These are phyloP conservation scores for Hymenoscyphus fraxineus DNA, from an alignment of 2,329 filamentous ascomycete genomes.

Conservation along the genomic window DNA sequence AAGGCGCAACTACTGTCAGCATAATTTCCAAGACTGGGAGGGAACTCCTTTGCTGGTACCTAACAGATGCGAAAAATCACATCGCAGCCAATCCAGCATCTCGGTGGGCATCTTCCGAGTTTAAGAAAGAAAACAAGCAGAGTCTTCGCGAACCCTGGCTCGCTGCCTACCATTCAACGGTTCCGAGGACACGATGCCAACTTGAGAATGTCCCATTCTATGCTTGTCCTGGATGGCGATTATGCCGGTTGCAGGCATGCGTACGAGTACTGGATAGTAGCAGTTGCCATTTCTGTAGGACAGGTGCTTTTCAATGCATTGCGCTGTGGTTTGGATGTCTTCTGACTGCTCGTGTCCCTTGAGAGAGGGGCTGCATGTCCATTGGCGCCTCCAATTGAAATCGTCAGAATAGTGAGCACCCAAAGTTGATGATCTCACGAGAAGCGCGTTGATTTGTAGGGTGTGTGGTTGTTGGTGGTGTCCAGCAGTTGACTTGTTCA, in stretches of 20 bases:
- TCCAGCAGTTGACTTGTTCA: neutral
- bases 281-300: neutral
- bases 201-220: neutral
- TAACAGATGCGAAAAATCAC: neutral
- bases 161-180: neutral
- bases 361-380: neutral
- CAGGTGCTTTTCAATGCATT: neutral
- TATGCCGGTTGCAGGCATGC: neutral
- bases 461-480: neutral
- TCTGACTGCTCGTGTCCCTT: neutral
- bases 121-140: neutral
- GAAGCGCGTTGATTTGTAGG: neutral
- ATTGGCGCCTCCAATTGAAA: neutral
- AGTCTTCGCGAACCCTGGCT: neutral
- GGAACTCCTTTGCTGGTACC: constrained; percentile 7
- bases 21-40: constrained; percentile 2
- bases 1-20: constrained; percentile 12
- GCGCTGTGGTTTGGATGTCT: neutral
- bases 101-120: constrained; percentile 3
- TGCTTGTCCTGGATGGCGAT: neutral
- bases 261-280: neutral
- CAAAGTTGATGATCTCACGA: neutral
- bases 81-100: neutral
- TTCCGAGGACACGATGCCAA: neutral
- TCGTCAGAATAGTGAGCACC: neutral